Conservation (phyloP, 331 rosid genomes). For the Quercus tomentella region DNA sequence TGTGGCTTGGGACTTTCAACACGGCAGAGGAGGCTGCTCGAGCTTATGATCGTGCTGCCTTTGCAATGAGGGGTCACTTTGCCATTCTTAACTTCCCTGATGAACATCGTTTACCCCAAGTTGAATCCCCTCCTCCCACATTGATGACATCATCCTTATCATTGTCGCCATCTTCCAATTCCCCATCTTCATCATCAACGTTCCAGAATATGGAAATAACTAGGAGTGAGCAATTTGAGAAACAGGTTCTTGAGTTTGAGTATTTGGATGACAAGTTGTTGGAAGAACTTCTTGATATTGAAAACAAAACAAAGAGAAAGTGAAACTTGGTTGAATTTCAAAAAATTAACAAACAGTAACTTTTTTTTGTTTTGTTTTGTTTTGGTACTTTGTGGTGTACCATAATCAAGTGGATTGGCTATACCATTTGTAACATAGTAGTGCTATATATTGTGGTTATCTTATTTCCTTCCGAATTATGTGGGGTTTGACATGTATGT, state of each 20-base stretch:
- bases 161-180: conserved; percentile 14
- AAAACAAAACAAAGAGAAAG: conserved; percentile 8
- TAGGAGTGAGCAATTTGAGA: neutral
- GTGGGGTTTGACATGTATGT: neutral
- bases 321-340: neutral
- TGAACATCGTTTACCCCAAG: conserved; percentile 24
- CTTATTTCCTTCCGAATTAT: neutral
- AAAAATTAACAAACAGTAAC: too few relatives aligned
- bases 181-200: neutral
- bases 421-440: neutral
- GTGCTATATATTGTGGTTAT: neutral
- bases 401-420: neutral
- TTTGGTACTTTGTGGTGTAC: too few relatives aligned
- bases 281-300: conserved; percentile 67
- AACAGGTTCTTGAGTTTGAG: conserved; percentile 58
- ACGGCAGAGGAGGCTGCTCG: conserved; percentile 72
- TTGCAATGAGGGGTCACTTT: conserved; percentile 51
- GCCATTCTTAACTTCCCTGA: conserved; percentile 73
- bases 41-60: conserved; percentile 76
- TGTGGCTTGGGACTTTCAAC: conserved; percentile 76
- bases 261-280: conserved; percentile 60
- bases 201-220: neutral
- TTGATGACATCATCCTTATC: conserved; percentile 4
- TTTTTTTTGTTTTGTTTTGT: too few relatives aligned
- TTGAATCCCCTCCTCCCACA: neutral